These are phyloP conservation scores for Paxillus ammoniavirescens DNA, from an alignment of 768 basidiomycete species.

Conservation along the genomic window DNA sequence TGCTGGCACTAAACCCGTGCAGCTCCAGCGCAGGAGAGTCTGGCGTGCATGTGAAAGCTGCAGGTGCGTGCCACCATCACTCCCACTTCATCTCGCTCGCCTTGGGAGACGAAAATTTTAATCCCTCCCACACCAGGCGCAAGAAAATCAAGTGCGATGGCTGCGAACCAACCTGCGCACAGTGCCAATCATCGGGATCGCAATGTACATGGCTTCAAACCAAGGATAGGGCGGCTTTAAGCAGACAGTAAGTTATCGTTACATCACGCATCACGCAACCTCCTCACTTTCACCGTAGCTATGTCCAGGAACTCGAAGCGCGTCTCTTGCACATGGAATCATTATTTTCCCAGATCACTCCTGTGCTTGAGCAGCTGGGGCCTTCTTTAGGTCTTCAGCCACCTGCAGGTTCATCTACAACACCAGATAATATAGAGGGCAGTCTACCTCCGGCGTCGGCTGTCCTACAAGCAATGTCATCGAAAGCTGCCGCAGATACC, in stretches of 20 bases:
- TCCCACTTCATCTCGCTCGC: slow-evolving; percentile 7
- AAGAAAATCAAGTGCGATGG: slow-evolving; percentile 96
- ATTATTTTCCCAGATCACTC: slow-evolving; percentile 79
- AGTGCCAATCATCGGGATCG: slow-evolving; percentile 71
- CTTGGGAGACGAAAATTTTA: slow-evolving; percentile 13
- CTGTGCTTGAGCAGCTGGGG: slow-evolving; percentile 71
- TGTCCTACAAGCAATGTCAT: slow-evolving; percentile 36
- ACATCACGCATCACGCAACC: slow-evolving; percentile 3
- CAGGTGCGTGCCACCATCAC: slow-evolving; percentile 49
- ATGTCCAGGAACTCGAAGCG: slow-evolving; percentile 90
- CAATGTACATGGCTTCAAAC: slow-evolving; percentile 90
- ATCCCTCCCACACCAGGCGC: slow-evolving; percentile 46
- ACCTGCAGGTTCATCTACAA: slow-evolving; percentile 31
- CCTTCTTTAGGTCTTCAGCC: slow-evolving; percentile 47
- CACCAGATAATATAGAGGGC: slow-evolving; percentile 12
- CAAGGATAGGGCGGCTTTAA: slow-evolving; percentile 86
- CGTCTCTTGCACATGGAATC: slow-evolving; percentile 86
- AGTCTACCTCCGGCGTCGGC: slow-evolving; percentile 25
- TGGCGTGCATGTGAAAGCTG: slow-evolving; percentile 92
- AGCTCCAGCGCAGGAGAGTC: slow-evolving; percentile 75
- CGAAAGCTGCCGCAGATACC: slow-evolving; percentile 36
- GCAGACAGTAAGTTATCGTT: slow-evolving; percentile 69
- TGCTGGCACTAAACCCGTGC: slow-evolving; percentile 64
- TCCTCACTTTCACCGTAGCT: slow-evolving; percentile 44
- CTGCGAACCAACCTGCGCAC: slow-evolving; percentile 80